Conservation (phyloP, 352 stramenopile species). For the Peronospora belbahrii region DNA sequence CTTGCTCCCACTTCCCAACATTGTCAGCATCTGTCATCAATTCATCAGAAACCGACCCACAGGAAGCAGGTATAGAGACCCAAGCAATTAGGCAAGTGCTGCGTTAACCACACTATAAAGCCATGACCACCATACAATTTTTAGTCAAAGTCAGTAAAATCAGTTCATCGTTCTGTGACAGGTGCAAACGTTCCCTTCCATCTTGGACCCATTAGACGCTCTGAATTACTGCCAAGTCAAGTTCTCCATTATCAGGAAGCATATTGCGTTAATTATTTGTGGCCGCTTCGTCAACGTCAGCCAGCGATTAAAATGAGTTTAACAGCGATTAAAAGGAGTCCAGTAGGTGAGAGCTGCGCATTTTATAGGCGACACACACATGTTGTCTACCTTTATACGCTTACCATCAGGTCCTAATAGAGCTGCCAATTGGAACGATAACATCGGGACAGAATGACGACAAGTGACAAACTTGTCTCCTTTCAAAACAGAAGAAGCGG, state of each 20-base stretch:
- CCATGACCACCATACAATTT: neutral
- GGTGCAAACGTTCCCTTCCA: neutral
- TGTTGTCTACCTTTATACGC: conserved; percentile 35
- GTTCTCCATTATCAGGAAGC: conserved; percentile 31
- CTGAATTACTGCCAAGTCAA: conserved; percentile 60
- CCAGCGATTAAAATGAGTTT: too few species aligned
- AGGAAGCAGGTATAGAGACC: conserved; percentile 9
- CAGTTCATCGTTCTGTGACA: conserved; percentile 6
- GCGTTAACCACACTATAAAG: conserved; percentile 21
- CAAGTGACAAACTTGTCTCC: conserved; percentile 17
- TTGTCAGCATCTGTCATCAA: conserved; percentile 3
- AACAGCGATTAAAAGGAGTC: conserved; percentile 75
- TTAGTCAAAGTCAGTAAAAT: neutral
- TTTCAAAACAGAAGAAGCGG: conserved; percentile 14
- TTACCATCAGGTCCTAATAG: conserved; percentile 35
- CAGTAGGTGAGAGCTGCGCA: conserved; percentile 58
- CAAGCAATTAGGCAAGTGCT: conserved; percentile 24
- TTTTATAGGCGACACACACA: conserved; percentile 37
- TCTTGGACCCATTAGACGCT: conserved; percentile 5
- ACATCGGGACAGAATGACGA: conserved; percentile 5
- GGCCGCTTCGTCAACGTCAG: conserved; percentile 69
- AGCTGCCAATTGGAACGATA: conserved; percentile 25
- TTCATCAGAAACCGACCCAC: conserved; percentile 1
- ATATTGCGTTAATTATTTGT: conserved; percentile 24
- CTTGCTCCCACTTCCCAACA: conserved; percentile 21